These are phyloP conservation scores for Neurospora sp. DNA, from an alignment of 495 filamentous ascomycete genomes.

Conservation along the genomic window DNA sequence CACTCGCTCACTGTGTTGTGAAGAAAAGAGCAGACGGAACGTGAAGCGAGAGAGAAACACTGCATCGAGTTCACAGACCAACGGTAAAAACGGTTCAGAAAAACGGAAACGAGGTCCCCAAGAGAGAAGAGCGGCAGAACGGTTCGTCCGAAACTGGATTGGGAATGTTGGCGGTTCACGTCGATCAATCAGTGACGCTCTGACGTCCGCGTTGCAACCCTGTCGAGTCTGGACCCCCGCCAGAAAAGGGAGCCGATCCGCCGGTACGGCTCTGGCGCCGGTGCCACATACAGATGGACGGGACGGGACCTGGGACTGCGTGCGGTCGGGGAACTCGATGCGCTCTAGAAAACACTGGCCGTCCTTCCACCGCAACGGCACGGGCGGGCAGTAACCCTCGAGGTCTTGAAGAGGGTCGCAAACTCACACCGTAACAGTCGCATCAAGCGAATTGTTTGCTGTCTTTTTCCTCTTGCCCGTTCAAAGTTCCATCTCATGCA, in stretches of 20 bases:
- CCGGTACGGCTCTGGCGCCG: slow-evolving; percentile 9
- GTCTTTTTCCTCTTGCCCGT: not conserved
- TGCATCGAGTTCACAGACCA: not conserved
- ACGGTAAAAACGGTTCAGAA: not conserved
- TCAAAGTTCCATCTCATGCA: not conserved
- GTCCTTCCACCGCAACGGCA: not conserved
- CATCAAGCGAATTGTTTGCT: not conserved
- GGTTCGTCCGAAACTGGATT: not conserved
- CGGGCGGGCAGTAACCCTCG: not conserved
- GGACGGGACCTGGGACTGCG: not conserved
- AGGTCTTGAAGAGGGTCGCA: not conserved
- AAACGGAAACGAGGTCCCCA: not conserved
- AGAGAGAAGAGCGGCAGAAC: not conserved
- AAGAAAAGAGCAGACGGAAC: not conserved
- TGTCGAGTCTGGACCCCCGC: not conserved
- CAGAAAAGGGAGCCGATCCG: slow-evolving; percentile 3
- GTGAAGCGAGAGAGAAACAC: not conserved
- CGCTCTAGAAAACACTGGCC: not conserved
- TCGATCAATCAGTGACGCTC: slow-evolving; percentile 8
- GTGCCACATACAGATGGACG: not conserved
- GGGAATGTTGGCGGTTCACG: not conserved
- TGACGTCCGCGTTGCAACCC: not conserved
- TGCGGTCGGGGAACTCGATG: not conserved
- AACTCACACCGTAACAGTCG: not conserved
- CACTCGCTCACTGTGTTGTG: not conserved